phyloP scores from a whole-genome alignment of 192 early-diverging fungal genomes.

The Backusella morwellensis region DNA sequence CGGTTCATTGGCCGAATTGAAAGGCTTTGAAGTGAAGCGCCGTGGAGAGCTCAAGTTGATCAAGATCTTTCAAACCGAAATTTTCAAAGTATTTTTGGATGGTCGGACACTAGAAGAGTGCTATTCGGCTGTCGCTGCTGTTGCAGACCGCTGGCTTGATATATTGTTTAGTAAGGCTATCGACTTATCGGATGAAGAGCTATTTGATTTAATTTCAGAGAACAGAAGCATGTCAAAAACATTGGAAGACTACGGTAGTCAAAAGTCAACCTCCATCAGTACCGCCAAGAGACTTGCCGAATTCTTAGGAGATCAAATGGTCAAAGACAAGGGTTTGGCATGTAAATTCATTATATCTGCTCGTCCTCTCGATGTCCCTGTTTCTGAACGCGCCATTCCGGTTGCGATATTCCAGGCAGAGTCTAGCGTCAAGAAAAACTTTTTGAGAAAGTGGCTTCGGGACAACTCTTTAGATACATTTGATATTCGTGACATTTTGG shows the following conservation, averaged over 20 bases:
- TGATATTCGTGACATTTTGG: constrained; percentile 90
- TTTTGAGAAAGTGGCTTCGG: constrained; percentile 90
- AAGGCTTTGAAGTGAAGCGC: constrained; percentile 98
- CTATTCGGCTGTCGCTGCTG: constrained; percentile 83
- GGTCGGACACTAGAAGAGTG: constrained; percentile 85
- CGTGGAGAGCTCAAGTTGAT: constrained; percentile 98
- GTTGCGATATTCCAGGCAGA: constrained; percentile 93
- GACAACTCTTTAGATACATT: constrained; percentile 70
- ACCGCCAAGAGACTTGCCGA: constrained; percentile 94
- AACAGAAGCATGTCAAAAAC: constrained; percentile 96
- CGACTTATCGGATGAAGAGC: constrained; percentile 78
- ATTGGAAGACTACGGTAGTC: constrained; percentile 88
- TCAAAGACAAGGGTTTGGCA: constrained; percentile 93
- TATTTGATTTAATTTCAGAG: constrained; percentile 97
- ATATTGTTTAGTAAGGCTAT: constrained; percentile 83
- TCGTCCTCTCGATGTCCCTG: constrained; percentile 79
- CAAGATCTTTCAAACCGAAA: constrained; percentile 94
- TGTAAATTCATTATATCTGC: constrained; percentile 94
- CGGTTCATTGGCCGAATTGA: constrained; percentile 92
- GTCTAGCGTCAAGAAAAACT: constrained; percentile 69
- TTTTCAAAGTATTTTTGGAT: constrained; percentile 93
- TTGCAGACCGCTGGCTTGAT: constrained; percentile 95
- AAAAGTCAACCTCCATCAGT: constrained; percentile 94
- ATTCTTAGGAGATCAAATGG: constrained; percentile 97
- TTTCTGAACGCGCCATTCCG: constrained; percentile 93